phyloP scores from a whole-genome alignment of 257 asterid genomes.

The Solanum medicagineum region DNA sequence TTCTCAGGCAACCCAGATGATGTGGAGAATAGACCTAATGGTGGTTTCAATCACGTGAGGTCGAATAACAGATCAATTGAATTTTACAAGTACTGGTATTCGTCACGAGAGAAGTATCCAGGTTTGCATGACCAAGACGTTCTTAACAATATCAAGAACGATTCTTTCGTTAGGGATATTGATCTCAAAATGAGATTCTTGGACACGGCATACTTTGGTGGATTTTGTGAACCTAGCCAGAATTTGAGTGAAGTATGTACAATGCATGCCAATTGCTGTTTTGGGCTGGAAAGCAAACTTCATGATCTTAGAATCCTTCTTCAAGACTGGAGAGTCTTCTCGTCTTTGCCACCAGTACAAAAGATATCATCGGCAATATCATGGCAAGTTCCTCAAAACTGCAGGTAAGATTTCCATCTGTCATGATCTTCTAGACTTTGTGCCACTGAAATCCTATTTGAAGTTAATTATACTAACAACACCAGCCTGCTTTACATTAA shows the following conservation, averaged over 20 bases:
- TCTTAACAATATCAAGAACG: constrained; percentile 25
- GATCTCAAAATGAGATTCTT: constrained; percentile 35
- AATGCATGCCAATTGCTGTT: constrained; percentile 69
- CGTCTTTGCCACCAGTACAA: constrained; percentile 2
- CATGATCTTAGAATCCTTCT: constrained; percentile 40
- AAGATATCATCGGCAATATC: constrained; percentile 1
- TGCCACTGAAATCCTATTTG: background rate
- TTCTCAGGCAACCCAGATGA: constrained; percentile 8
- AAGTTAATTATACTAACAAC: background rate
- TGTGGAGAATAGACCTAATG: constrained; percentile 28
- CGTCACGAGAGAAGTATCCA: constrained; percentile 17
- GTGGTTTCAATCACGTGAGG: constrained; percentile 33
- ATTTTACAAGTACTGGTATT: constrained; percentile 48
- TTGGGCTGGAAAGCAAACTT: constrained; percentile 41
- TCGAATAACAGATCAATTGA: constrained; percentile 28
- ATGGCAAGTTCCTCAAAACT: constrained; percentile 47
- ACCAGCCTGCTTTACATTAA: background rate
- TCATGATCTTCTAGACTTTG: background rate
- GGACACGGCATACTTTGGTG: constrained; percentile 41
- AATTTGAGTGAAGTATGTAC: constrained; percentile 35
- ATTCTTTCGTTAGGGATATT: constrained; percentile 19
- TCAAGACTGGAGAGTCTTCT: constrained; percentile 36
- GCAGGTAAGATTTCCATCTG: constrained; percentile 33
- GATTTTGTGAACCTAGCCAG: constrained; percentile 45
- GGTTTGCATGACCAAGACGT: constrained; percentile 46